These are phyloP conservation scores for Adansonia gregorii DNA, from an alignment of 441 rosid species.

Conservation along the genomic window DNA sequence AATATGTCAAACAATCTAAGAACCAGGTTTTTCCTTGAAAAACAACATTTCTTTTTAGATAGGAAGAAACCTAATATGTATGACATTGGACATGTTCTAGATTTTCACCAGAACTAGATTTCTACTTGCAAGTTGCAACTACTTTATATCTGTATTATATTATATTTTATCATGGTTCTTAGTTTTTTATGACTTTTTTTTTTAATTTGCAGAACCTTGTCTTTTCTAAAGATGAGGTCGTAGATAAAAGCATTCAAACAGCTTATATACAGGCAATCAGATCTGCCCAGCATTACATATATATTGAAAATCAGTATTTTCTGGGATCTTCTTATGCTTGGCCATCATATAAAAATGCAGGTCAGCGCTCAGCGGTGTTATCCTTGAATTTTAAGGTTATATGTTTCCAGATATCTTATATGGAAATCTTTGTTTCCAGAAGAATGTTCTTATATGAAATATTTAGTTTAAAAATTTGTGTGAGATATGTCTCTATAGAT, in stretches of 20 bases:
- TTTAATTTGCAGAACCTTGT: slow-evolving; percentile 55
- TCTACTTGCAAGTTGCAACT: neutral
- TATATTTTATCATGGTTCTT: slow-evolving; percentile 5
- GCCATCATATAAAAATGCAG: slow-evolving; percentile 68
- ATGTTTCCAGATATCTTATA: neutral
- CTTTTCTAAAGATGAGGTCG: slow-evolving; percentile 53
- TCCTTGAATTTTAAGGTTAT: neutral
- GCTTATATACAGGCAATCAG: slow-evolving; percentile 80
- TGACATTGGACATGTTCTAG: slow-evolving; percentile 5
- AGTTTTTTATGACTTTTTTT: slow-evolving; percentile 28
- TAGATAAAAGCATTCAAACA: slow-evolving; percentile 74
- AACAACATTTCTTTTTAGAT: slow-evolving; percentile 25
- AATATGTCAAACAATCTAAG: slow-evolving; percentile 42
- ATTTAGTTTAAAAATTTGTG: neutral
- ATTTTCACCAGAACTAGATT: slow-evolving; percentile 4
- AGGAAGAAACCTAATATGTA: neutral
- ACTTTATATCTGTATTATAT: neutral
- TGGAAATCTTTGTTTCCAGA: slow-evolving; percentile 15
- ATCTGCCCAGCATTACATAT: slow-evolving; percentile 77
- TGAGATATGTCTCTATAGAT: neutral
- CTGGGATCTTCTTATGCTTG: slow-evolving; percentile 80
- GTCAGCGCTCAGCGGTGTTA: slow-evolving; percentile 47
- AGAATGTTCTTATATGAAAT: neutral
- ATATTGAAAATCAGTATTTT: slow-evolving; percentile 78
- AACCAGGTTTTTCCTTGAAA: slow-evolving; percentile 52